These are phyloP conservation scores for Chenopodium formosanum DNA, from an alignment of 148 eudicot species.

Conservation along the genomic window DNA sequence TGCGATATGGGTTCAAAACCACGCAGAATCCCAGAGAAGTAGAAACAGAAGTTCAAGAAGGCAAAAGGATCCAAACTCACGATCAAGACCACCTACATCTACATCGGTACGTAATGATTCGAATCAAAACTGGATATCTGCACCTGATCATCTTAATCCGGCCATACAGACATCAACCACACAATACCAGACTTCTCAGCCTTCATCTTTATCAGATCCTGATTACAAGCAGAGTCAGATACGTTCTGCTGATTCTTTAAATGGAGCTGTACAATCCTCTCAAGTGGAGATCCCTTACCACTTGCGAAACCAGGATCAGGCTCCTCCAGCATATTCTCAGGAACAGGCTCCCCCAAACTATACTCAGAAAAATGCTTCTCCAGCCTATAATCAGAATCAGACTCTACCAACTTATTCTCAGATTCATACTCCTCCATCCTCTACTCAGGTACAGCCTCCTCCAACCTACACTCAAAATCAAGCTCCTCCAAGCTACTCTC, in stretches of 20 bases:
- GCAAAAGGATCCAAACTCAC: conserved; percentile 21
- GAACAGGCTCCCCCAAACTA: background rate
- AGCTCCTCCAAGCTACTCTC: background rate
- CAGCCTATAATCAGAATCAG: background rate
- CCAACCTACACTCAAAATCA: conserved; percentile 2
- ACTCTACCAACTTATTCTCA: background rate
- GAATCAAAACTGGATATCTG: conserved; percentile 1
- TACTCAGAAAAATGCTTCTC: too few species aligned
- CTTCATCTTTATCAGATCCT: background rate
- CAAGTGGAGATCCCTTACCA: background rate
- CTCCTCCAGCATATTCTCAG: background rate
- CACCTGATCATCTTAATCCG: background rate
- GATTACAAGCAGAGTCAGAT: background rate
- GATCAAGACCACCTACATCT: conserved; percentile 16
- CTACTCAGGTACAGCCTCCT: background rate
- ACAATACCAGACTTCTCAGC: background rate
- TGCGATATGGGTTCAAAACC: conserved; percentile 27
- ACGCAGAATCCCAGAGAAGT: conserved; percentile 9
- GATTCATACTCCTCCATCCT: background rate
- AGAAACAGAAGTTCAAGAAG: background rate
- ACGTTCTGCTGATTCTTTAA: background rate
- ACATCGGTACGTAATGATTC: background rate
- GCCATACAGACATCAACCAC: background rate
- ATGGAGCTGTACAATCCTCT: conserved; percentile 4
- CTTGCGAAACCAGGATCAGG: background rate